Evolutionary conservation across 179 eudicot genomes (phyloP), one percentile per base, ranked within the genome.

Genomic region (Heliamphora pulchella): DNA sequence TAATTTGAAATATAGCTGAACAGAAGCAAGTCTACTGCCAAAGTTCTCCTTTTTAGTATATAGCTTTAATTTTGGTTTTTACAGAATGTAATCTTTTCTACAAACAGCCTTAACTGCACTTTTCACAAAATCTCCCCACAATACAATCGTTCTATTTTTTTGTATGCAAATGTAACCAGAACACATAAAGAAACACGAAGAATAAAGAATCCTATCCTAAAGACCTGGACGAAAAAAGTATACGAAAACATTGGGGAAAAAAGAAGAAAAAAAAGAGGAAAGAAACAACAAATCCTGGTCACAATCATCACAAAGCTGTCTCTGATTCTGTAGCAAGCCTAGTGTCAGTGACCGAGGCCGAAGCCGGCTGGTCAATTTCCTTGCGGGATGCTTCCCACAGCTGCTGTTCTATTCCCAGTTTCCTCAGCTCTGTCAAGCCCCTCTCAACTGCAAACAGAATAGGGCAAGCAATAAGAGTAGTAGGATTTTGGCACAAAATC

Each of bases 371-470:
- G 66, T 87, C 94, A 31, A 89, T 86, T 78, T 91, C 94, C 85
- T 84, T 92, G 0, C 97, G 89, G 64, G 94, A 92, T 72, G 91
- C 89, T 84, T 92, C 94, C 97, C 97, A 92, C 7, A 91, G 94
- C 83, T 92, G 92, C 79, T 89, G 97, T 75, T 92, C 97, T 75
- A 92, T 88, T 6, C 93, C 92, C 71, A 92, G 86, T 82, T 92
- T 92, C 84, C 97, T 85, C 78, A 92, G 84, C 83, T 92, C 97
- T 10, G 89, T 87, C 86, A 92, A 78, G 67, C 92, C 93, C 50
- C 92, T 90, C 67, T 91, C 96, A 83, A 88, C 96, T 91, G 91
- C 50, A 63, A 86, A 46, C 31, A 31, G 31, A 31, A 31, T 0
- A 31, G 31, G 31, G 31, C 31, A 31, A n/a, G n/a, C n/a, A n/a